These are phyloP conservation scores for Diphasiastrum complanatum DNA, from an alignment of 83 land plant genomes.

Conservation along the genomic window DNA sequence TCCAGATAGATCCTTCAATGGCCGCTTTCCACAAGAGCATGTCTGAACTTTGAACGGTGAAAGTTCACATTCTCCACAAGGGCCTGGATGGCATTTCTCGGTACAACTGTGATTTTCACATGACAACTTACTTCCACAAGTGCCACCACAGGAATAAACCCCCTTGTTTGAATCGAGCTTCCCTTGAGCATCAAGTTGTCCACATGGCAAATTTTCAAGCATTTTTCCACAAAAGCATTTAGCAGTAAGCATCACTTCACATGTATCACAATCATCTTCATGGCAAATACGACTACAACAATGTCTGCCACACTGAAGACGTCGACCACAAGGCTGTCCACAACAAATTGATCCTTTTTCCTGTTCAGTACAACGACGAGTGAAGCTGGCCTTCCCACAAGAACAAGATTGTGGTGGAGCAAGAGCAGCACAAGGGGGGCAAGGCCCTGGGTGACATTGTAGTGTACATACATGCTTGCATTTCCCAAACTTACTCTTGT, in stretches of 20 bases:
- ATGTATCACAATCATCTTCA: conserved; percentile 58
- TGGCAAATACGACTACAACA: conserved; percentile 63
- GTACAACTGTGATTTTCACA: conserved; percentile 74
- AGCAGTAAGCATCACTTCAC: conserved; percentile 46
- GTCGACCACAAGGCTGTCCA: conserved; percentile 61
- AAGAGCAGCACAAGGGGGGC: conserved; percentile 92
- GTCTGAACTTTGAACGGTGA: conserved; percentile 56
- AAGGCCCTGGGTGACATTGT: conserved; percentile 99
- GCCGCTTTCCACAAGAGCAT: conserved; percentile 84
- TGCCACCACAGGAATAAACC: conserved; percentile 56
- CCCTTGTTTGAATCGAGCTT: conserved; percentile 48
- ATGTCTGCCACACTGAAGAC: conserved; percentile 68
- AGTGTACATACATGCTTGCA: conserved; percentile 85
- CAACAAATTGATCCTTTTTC: conserved; percentile 45
- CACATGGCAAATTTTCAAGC: conserved; percentile 54
- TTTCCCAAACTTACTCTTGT: conserved; percentile 30
- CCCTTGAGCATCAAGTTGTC: conserved; percentile 63
- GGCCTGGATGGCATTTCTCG: conserved; percentile 78
- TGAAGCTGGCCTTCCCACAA: conserved; percentile 64
- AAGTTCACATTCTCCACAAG: conserved; percentile 77
- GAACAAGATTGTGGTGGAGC: conserved; percentile 72
- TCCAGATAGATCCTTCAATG: conserved; percentile 23
- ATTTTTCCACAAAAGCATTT: conserved; percentile 74
- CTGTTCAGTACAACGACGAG: conserved; percentile 69
- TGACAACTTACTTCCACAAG: conserved; percentile 48